phyloP scores from a whole-genome alignment of 768 basidiomycete genomes.

The Calocybe cyanea region DNA sequence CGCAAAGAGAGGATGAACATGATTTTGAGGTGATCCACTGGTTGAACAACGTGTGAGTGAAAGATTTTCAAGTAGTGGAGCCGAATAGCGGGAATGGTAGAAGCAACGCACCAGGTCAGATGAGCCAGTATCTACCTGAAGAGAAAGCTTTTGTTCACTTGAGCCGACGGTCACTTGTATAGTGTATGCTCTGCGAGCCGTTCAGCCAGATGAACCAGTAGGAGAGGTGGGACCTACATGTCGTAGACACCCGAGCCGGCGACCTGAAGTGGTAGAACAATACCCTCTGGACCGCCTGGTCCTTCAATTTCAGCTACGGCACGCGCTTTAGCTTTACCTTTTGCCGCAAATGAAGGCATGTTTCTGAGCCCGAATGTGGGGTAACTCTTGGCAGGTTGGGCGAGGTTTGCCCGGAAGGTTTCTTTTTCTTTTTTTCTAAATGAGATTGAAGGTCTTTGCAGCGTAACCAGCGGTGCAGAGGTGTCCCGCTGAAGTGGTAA shows the following conservation, averaged over 20 bases:
- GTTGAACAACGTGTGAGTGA: not conserved
- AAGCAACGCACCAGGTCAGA: conserved; percentile 62
- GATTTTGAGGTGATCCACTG: conserved; percentile 78
- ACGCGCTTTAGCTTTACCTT: conserved; percentile 14
- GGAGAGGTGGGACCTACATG: conserved; percentile 44
- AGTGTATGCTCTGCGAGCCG: conserved; percentile 52
- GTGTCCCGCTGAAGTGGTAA: too few species aligned
- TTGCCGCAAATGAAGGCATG: conserved; percentile 12
- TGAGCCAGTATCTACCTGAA: conserved; percentile 81
- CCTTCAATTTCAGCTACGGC: conserved; percentile 28
- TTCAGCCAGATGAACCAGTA: not conserved
- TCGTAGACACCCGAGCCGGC: conserved; percentile 51
- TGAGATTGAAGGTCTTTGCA: not conserved
- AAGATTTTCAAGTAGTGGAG: not conserved
- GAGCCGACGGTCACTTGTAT: conserved; percentile 55
- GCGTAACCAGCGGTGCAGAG: conserved; percentile 2
- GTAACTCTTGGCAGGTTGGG: not conserved
- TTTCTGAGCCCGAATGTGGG: not conserved
- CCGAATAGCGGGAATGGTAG: not conserved
- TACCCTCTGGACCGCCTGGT: conserved; percentile 45
- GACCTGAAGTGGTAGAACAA: conserved; percentile 55
- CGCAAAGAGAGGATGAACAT: conserved; percentile 55
- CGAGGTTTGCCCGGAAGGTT: too few species aligned
- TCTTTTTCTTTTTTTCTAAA: too few species aligned
- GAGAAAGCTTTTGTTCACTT: conserved; percentile 44